Percentiles rank a stretch among this genome's conserved stretches.
These are phyloP conservation scores for Marasmius tenuissimus DNA, from an alignment of 1,284 basidiomycete species.

Conservation along the genomic window DNA sequence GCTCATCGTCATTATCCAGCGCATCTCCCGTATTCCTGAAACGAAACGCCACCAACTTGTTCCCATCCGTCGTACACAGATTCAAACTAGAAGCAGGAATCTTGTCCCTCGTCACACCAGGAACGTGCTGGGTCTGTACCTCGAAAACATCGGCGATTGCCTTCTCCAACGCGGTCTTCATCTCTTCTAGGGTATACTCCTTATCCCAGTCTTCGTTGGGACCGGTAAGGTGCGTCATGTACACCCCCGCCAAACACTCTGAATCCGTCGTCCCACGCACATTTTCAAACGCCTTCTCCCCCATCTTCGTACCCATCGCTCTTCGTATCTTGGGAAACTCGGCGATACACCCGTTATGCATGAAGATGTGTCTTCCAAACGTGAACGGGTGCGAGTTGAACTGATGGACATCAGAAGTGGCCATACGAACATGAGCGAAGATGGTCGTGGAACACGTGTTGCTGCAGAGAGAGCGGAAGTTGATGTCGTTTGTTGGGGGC, in stretches of 20 bases:
- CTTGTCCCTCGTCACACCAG: neutral
- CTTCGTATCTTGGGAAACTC: neutral
- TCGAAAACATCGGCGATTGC: neutral
- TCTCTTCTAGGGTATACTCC: neutral
- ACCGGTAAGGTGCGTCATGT: neutral
- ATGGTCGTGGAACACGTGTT: neutral
- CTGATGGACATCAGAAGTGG: neutral
- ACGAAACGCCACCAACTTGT: neutral
- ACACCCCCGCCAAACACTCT: neutral
- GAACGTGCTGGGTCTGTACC: neutral
- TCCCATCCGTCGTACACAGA: conserved; percentile 2
- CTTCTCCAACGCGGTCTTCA: neutral
- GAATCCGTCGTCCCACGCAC: neutral
- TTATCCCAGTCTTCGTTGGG: neutral
- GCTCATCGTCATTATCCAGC: neutral
- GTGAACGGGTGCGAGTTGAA: conserved; percentile 1
- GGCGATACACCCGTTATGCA: neutral
- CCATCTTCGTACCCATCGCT: neutral
- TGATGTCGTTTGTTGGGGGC: conserved; percentile 2
- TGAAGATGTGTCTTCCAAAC: conserved; percentile 1
- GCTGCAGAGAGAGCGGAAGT: neutral
- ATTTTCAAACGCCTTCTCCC: neutral
- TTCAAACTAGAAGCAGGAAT: conserved; percentile 1
- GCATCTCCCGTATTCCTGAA: neutral
- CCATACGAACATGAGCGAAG: conserved; percentile 1